phyloP scores from a whole-genome alignment of 768 basidiomycete species.

The Crepidotus variabilis region DNA sequence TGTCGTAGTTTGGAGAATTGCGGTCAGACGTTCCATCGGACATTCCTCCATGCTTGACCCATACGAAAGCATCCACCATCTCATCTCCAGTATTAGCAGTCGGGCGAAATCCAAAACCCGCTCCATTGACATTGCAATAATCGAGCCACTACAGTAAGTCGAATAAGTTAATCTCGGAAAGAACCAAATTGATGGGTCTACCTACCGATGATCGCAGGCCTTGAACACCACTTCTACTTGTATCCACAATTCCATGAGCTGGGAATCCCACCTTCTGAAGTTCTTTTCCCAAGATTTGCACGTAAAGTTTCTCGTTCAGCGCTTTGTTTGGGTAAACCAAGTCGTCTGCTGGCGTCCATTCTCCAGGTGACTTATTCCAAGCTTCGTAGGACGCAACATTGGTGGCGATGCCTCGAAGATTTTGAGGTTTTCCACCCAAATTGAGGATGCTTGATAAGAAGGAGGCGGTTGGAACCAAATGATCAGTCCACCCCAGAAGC shows the following conservation, averaged over 20 bases:
- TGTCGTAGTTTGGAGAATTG: conserved; percentile 23
- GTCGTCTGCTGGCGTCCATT: conserved; percentile 19
- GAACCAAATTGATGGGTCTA: background rate
- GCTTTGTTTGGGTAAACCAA: conserved; percentile 14
- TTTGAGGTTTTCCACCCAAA: conserved; percentile 16
- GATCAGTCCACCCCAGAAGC: conserved; percentile 29
- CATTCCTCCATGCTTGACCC: conserved; percentile 36
- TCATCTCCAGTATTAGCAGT: conserved; percentile 16
- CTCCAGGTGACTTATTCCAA: background rate
- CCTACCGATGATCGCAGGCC: conserved; percentile 8
- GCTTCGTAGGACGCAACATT: conserved; percentile 31
- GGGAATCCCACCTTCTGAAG: conserved; percentile 25
- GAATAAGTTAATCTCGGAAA: background rate
- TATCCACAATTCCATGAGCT: conserved; percentile 33
- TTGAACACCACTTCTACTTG: conserved; percentile 24
- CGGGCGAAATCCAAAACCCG: conserved; percentile 17
- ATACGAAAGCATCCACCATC: conserved; percentile 31
- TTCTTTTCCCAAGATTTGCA: conserved; percentile 22
- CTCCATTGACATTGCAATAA: conserved; percentile 29
- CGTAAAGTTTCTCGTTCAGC: conserved; percentile 28
- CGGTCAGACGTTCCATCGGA: conserved; percentile 32
- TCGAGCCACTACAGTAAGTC: conserved; percentile 18
- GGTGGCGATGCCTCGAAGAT: conserved; percentile 27
- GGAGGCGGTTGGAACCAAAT: conserved; percentile 24
- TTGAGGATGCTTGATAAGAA: conserved; percentile 25